These are phyloP conservation scores for Pseudozyma sp. DNA, from an alignment of 1,284 basidiomycete species.

Conservation along the genomic window DNA sequence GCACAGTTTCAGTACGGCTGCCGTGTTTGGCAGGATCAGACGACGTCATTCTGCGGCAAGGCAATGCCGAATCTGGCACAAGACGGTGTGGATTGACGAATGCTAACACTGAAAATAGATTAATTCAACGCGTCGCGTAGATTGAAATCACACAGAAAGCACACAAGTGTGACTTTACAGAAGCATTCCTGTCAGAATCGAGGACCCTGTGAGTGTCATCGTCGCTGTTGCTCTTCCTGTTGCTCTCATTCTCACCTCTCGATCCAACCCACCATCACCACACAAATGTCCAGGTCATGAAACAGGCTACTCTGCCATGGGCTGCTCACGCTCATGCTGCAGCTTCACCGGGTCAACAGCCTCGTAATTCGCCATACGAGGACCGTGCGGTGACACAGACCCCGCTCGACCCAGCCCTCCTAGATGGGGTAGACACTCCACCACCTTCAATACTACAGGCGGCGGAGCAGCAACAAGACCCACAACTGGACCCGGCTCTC, in stretches of 20 bases:
- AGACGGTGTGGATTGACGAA: neutral
- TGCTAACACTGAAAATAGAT: slow-evolving; percentile 17
- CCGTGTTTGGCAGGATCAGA: neutral
- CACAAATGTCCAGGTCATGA: slow-evolving; percentile 31
- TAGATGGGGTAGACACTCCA: slow-evolving; percentile 11
- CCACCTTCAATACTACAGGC: neutral
- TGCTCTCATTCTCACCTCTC: neutral
- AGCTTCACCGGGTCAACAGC: slow-evolving; percentile 5
- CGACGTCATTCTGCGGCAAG: slow-evolving; percentile 15
- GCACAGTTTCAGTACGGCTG: too few species aligned
- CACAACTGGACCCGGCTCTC: slow-evolving; percentile 19
- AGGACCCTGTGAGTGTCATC: too few species aligned
- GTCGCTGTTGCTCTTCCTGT: too few species aligned
- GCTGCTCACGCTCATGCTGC: slow-evolving; percentile 14
- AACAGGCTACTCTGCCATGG: slow-evolving; percentile 40
- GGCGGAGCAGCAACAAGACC: neutral
- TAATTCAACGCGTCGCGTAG: slow-evolving; percentile 27
- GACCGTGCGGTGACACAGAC: neutral
- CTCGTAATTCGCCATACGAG: neutral
- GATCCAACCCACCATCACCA: neutral
- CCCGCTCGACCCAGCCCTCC: slow-evolving; percentile 13
- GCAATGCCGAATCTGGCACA: too few species aligned
- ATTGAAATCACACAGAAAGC: neutral
- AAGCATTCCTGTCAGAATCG: too few species aligned
- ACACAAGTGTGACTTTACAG: too few species aligned